Evolutionary conservation across 179 eudicot genomes (phyloP), one percentile per base, ranked within the genome.

Genomic region (Spergularia azorica): DNA sequence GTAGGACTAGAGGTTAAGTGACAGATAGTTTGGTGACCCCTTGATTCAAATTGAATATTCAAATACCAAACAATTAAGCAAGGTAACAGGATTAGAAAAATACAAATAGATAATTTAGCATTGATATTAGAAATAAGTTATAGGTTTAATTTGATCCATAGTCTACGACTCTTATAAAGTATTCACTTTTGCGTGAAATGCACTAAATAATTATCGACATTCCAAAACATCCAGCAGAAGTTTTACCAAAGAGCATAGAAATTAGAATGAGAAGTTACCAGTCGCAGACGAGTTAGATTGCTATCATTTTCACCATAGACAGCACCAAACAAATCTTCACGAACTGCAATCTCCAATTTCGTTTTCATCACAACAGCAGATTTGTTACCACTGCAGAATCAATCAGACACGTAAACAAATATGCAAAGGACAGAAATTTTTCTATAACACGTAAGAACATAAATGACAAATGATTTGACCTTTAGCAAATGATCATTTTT

Each of bases 271-370:
- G 32, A 50, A 6, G 32, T 64, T 80, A 83, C 86, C 86, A 2
- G 67, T 77, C 71, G 74, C 21, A 83, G 70, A 48, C 82, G 84
- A 70, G 81, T 68, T 56, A 83, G 38, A 60, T 83, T 83, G 68
- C 76, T 75, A 36, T 79, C 86, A 74, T 83, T 64, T n/a, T 80
- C 75, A 63, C 80, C 79, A 66, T 68, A 80, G 50, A 80, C 71
- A 50, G 74, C 67, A 68, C 71, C 73, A 71, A 80, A 83, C 72
- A 80, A 50, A 51, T 77, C 73, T 77, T 68, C 60, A 59, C 51
- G 79, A 10, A 83, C 70, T 43, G 60, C 74, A 63, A 83, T 71
- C 84, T 83, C 86, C 54, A 83, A 56, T 67, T 62, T 83, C 15
- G 79, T 74, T 70, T 80, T 80, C 59, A 82, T 80, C 78, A 83